Evolutionary conservation across 2,329 filamentous ascomycete genomes (phyloP).

Genomic region (Plenodomus biglobosus): DNA sequence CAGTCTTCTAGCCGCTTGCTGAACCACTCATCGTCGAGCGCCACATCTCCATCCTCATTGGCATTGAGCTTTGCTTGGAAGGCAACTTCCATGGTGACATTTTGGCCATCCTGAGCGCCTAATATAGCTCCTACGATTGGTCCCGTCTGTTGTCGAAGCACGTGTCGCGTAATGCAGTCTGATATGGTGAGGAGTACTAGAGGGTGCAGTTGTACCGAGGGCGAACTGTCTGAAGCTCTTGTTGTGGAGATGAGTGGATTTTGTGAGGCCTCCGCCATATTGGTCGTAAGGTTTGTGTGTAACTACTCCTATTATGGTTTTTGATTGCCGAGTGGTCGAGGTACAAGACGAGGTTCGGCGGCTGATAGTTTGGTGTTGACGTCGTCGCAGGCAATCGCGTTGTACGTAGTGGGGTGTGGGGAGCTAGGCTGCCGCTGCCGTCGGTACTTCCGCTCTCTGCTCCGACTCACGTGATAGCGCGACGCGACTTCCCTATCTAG

Average conservation of each 20-base stretch:
- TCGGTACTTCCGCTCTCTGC: not conserved
- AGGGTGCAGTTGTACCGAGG: slow-evolving; percentile 84
- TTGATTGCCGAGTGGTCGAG: not conserved
- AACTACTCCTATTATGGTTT: not conserved
- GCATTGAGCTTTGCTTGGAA: slow-evolving; percentile 71
- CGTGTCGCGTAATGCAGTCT: slow-evolving; percentile 92
- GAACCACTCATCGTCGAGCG: slow-evolving; percentile 74
- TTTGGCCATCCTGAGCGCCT: slow-evolving; percentile 85
- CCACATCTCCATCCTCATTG: slow-evolving; percentile 56
- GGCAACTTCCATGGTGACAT: slow-evolving; percentile 88
- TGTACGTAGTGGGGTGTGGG: not conserved
- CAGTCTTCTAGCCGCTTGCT: slow-evolving; percentile 78
- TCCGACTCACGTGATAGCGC: not conserved
- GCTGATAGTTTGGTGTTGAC: not conserved
- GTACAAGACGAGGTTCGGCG: not conserved
- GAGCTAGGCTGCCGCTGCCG: not conserved
- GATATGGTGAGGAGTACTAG: slow-evolving; percentile 95
- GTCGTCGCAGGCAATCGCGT: slow-evolving; percentile 1
- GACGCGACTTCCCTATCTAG: too few relatives aligned
- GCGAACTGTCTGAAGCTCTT: slow-evolving; percentile 65
- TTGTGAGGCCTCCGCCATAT: slow-evolving; percentile 39
- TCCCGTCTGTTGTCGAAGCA: slow-evolving; percentile 70
- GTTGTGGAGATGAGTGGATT: slow-evolving; percentile 50
- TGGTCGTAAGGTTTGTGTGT: slow-evolving; percentile 4
- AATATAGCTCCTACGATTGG: slow-evolving; percentile 86